These are phyloP conservation scores for Yamadazyma diddensiae DNA, from an alignment of 1,139 yeast species.

Conservation along the genomic window DNA sequence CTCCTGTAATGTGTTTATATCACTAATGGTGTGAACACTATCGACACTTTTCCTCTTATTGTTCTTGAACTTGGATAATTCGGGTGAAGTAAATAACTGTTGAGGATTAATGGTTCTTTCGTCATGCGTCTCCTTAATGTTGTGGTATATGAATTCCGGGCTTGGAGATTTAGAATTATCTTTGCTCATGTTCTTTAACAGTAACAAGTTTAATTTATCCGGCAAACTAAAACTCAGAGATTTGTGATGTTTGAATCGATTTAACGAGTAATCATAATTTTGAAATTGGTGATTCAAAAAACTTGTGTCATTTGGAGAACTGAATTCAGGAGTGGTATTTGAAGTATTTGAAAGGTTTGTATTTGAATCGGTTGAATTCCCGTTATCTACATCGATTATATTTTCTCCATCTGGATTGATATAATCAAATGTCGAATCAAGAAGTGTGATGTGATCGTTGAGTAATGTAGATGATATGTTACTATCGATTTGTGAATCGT, in stretches of 20 bases:
- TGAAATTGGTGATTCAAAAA: constrained; percentile 6
- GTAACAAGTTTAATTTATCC: constrained; percentile 31
- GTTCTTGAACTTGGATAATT: not conserved
- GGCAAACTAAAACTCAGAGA: constrained; percentile 15
- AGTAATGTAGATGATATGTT: constrained; percentile 5
- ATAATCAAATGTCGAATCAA: constrained; percentile 5
- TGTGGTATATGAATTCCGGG: constrained; percentile 14
- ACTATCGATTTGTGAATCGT: constrained; percentile 8
- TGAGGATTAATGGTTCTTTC: constrained; percentile 35
- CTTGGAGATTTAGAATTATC: constrained; percentile 13
- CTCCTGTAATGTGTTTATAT: not conserved
- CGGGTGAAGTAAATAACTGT: constrained; percentile 20
- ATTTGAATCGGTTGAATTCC: constrained; percentile 3
- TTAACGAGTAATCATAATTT: constrained; percentile 4
- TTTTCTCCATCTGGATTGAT: not conserved
- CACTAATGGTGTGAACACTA: not conserved
- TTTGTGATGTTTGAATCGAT: constrained; percentile 8
- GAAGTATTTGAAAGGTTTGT: constrained; percentile 7
- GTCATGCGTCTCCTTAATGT: constrained; percentile 11
- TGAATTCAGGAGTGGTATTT: constrained; percentile 13
- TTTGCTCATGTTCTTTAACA: constrained; percentile 17
- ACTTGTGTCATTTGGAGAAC: constrained; percentile 9
- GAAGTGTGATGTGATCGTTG: constrained; percentile 4
- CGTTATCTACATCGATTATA: constrained; percentile 1
- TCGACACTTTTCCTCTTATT: constrained; percentile 1